Base-by-base conservation (phyloP, 1,284 basidiomycete species). In the Boletus chippewaensis region DNA sequence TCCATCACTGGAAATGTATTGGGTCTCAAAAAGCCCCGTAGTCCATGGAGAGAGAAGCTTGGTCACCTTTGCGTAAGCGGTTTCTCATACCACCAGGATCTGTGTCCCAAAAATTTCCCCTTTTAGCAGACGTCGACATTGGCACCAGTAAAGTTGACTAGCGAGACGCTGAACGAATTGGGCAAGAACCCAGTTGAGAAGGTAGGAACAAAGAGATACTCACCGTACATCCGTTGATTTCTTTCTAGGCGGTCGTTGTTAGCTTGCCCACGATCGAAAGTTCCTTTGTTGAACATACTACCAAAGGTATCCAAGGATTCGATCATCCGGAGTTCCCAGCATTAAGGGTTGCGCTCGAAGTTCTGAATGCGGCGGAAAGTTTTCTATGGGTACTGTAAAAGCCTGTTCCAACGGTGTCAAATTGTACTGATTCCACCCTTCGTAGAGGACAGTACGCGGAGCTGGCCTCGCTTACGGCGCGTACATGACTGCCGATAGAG, bases 401-500 rank as follows among this genome's bases (percentile, higher is more conserved):
- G 36, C 47, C 29, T 41, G 41, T 22, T 47, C 41, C 1, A 20
- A 40, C 10, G 12, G 45, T 43, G 29, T 40, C 38, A 42, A 36
- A 34, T 58, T 26, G 31, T 61, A n/a, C 50, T 63, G 22, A 63
- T 5, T 48, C 48, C 36, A 22, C 22, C 43, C 24, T 35, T 46
- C 48, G 67, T 70, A 85, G 86, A 77, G 82, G 13, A 87, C 85
- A 53, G 92, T 97, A 57, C 84, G 94, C 51, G 95, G 95, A 3
- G 86, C 90, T 47, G 95, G 95, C 13, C 72, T 97, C 40, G 96
- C 96, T 1, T 99, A 99, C 63, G 94, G 94, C 13, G 92, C 94
- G 16, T 83, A 83, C 59, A 80, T 94, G 45, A 76, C 77, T 2
- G 70, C 85, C 18, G 91, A 96, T 63, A 72, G 84, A 39, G 95